Base-by-base conservation (phyloP, 2,329 filamentous ascomycete species). In the Chrysosporium keratinophilum region DNA sequence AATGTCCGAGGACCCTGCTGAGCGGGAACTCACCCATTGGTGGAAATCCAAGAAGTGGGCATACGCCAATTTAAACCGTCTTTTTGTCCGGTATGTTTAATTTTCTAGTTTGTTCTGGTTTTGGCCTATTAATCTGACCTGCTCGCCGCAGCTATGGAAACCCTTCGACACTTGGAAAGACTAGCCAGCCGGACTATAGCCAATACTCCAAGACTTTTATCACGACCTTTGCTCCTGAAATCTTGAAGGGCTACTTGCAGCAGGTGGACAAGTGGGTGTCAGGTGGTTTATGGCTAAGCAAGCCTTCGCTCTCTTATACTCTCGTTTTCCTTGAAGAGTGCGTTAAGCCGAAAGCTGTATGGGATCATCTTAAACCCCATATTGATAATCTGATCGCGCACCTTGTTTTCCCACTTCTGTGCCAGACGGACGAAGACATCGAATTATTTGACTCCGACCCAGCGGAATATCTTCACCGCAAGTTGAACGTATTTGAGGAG, bases 31-130 rank as follows among this genome's bases (percentile, higher is more conserved):
- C 64, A 90, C 95, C 67, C 89, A 96, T 70, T 98, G 93, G 91
- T 98, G 91, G 91, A 98, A 97, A 76, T 87, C 90, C 59, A 97
- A 97, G 83, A 98, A 98, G 73, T 97, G 93, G 93, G 87, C 91
- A 12, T 98, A 96, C 71, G 95, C 93, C 65, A 97, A 97, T 71
- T 74, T 98, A 62, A 98, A 98, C 74, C 82, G 93, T 58, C 80
- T 98, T 15, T 98, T 93, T 66, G 90, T 97, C 62, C 81, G 88
- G 87, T 91, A 74, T 57, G 78, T 69, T 14, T 37, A 12, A 14
- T 2, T 41, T n/a, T 34, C 23, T 14, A 20, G 10, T 48, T 15
- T 33, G 11, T 14, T 1, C 11, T 37, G 19, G 15, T 20, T 17
- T 39, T 43, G 23, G 34, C 34, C 5, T 17, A 53, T 51, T 31